Conservation (phyloP, 73 alveolate genomes). For the Uronychia setigera region DNA sequence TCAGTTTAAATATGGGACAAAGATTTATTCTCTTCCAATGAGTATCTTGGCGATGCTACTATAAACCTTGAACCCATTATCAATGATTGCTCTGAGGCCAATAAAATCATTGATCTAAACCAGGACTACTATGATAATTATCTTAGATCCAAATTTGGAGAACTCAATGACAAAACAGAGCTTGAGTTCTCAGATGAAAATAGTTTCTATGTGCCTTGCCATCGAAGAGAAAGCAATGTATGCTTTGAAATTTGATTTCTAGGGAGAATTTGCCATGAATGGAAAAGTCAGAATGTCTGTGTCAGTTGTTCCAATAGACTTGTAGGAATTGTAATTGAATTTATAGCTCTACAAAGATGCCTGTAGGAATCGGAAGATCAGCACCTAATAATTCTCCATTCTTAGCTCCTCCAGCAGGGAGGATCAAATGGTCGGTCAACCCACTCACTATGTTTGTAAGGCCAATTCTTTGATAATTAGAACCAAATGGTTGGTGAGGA, state of each 20-base stretch:
- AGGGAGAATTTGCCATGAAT: constrained; percentile 59
- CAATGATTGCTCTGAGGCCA: neutral
- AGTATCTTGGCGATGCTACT: constrained; percentile 81
- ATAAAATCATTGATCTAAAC: neutral
- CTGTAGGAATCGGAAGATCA: constrained; percentile 96
- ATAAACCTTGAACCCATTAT: neutral
- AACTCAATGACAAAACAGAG: constrained; percentile 6
- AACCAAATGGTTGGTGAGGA: neutral
- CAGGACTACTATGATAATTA: neutral
- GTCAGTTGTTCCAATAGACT: constrained; percentile 67
- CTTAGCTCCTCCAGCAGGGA: constrained; percentile 95
- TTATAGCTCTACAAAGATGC: constrained; percentile 11
- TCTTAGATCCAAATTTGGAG: constrained; percentile 4
- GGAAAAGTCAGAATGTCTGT: constrained; percentile 86
- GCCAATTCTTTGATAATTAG: neutral
- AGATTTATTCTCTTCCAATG: constrained; percentile 91
- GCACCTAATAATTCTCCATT: constrained; percentile 95
- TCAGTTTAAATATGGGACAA: constrained; percentile 90
- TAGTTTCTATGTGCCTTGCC: constrained; percentile 71
- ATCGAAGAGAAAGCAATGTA: constrained; percentile 54
- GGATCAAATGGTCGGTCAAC: constrained; percentile 91
- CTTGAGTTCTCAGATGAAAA: constrained; percentile 42
- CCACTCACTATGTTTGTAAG: constrained; percentile 82
- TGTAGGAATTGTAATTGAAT: constrained; percentile 43
- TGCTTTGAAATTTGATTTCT: neutral